These are phyloP conservation scores for Edaphochlamys debaryana DNA, from an alignment of 139 green algal species.

Conservation along the genomic window DNA sequence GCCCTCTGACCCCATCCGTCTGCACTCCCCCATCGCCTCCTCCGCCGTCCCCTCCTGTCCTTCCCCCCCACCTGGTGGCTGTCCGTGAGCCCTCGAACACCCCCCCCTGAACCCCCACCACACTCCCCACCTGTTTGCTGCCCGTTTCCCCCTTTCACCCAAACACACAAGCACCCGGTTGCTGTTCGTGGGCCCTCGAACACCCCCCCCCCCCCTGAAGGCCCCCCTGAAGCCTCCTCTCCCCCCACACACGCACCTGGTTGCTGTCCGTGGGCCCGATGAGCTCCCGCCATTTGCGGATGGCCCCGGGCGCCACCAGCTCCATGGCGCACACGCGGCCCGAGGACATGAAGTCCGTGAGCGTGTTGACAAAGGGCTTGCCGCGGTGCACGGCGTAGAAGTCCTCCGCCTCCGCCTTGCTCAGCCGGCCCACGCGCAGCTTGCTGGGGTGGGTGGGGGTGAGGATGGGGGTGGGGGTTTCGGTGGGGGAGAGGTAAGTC, in stretches of 20 bases:
- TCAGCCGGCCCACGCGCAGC: slow-evolving; percentile 68
- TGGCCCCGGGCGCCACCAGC: slow-evolving; percentile 69
- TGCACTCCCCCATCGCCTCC: no score
- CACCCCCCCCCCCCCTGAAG: no score
- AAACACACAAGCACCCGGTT: slow-evolving; percentile 32
- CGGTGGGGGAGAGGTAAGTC: not conserved
- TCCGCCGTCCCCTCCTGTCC: no score
- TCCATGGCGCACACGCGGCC: slow-evolving; percentile 81
- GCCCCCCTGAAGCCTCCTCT: no score
- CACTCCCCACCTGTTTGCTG: no score
- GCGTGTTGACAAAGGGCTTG: slow-evolving; percentile 75
- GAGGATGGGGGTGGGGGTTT: not conserved
- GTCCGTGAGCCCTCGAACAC: no score
- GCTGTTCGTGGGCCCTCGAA: no score
- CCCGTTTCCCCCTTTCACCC: no score
- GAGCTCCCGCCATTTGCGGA: slow-evolving; percentile 66
- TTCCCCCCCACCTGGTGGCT: no score
- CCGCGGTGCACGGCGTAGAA: slow-evolving; percentile 81
- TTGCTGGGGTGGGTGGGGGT: slow-evolving; percentile 54
- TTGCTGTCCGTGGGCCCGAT: slow-evolving; percentile 58
- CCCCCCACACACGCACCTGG: slow-evolving; percentile 16
- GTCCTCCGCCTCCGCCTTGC: slow-evolving; percentile 61
- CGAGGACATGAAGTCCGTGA: slow-evolving; percentile 79
- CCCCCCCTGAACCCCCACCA: no score
- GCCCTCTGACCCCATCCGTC: no score